Percentiles rank a stretch among this genome's conserved stretches.
Conservation (phyloP, 306 rosid species). For the Acacia crassicarpa region DNA sequence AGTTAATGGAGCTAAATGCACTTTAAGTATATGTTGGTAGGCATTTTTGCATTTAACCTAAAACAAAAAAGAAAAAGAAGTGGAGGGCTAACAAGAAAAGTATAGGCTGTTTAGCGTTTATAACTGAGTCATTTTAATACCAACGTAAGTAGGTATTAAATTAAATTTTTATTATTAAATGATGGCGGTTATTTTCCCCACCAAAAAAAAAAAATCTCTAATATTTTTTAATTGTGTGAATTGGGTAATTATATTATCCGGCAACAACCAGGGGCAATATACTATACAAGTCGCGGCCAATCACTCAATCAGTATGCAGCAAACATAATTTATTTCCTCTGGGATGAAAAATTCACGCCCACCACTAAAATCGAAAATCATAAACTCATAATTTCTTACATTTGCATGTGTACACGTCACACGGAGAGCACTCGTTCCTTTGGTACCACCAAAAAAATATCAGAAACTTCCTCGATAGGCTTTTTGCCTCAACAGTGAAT, state of each 20-base stretch:
- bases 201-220: too few relatives aligned
- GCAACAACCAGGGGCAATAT: constrained; percentile 4
- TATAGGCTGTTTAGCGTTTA: too few relatives aligned
- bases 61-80: too few relatives aligned
- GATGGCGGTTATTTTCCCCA: too few relatives aligned
- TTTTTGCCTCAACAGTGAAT: constrained; percentile 22
- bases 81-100: too few relatives aligned
- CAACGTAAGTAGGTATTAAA: too few relatives aligned
- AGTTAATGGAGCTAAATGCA: too few relatives aligned
- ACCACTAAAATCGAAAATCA: constrained; percentile 4
- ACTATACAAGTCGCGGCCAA: not conserved
- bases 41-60: too few relatives aligned
- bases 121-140: too few relatives aligned
- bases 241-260: not conserved
- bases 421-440: constrained; percentile 25
- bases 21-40: too few relatives aligned
- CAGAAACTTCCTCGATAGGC: constrained; percentile 5
- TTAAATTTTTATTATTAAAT: too few relatives aligned
- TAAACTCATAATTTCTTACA: not conserved
- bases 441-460: constrained; percentile 24
- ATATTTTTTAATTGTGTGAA: too few relatives aligned
- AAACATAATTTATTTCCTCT: not conserved
- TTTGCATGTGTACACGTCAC: constrained; percentile 5
- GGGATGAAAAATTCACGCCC: not conserved
- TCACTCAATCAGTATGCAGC: constrained; percentile 1